Evolutionary conservation across 176 grass and related monocot species (phyloP).

Genomic region (Phragmites australis): DNA sequence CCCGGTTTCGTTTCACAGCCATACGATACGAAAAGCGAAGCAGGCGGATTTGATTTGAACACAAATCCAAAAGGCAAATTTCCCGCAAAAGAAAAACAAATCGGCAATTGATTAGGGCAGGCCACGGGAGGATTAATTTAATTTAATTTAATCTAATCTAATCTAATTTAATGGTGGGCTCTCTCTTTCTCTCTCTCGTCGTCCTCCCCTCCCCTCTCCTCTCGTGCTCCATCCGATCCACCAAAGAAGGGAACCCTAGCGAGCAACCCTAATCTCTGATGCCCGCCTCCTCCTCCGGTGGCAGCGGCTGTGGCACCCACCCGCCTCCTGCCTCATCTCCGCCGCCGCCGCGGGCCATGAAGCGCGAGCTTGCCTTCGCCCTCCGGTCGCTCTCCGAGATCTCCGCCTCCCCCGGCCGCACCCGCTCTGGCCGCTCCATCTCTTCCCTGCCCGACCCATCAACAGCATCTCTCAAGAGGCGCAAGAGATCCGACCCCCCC

Average conservation of each 20-base stretch:
- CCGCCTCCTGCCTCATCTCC: background rate
- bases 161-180: too few species aligned
- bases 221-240: too few species aligned
- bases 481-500: conserved; percentile 43
- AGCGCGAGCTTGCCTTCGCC: conserved; percentile 66
- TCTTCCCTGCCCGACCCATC: conserved; percentile 1
- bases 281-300: conserved; percentile 35
- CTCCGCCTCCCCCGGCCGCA: conserved; percentile 47
- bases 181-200: too few species aligned
- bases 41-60: background rate
- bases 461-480: conserved; percentile 35
- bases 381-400: conserved; percentile 47
- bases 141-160: too few species aligned
- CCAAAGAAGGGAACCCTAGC: too few species aligned
- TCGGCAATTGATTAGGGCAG: too few species aligned
- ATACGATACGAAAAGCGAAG: too few species aligned
- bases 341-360: conserved; percentile 49
- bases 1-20: too few species aligned
- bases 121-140: too few species aligned
- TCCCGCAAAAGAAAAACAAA: background rate
- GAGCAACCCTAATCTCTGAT: background rate
- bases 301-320: background rate
- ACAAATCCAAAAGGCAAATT: background rate
- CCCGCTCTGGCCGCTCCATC: conserved; percentile 51
- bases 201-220: too few species aligned